Base-by-base conservation (phyloP, 2,329 filamentous ascomycete genomes). In the Karstenula rhodostoma region DNA sequence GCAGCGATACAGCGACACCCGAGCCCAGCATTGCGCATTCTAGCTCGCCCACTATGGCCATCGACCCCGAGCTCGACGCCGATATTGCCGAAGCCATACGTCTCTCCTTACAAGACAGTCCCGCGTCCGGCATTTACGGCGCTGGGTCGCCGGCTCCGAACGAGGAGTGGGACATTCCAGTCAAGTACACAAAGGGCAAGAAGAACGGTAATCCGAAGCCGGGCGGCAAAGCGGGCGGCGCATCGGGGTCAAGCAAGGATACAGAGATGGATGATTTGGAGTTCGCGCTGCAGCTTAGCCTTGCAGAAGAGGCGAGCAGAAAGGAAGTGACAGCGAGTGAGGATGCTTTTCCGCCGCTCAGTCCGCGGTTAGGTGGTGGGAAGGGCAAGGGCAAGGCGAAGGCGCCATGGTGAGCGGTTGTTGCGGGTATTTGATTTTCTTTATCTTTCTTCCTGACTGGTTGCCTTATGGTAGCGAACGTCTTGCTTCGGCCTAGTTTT, bases 21-120 rank as follows among this genome's bases (percentile, higher is more conserved):
- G 73, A 76, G 50, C 64, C 70, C 19, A 79, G 74, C 55, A 42
- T 71, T 23, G 57, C 65, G 33, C 61, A 72, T 55, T 62, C 73
- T 53, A 67, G 66, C 17, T 68, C 78, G 56, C 78, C 57, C 74
- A 49, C 59, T 10, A 29, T 67, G 19, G 61, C 81, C 15, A 73
- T 78, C 0, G 80, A 84, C 19, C 81, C 84, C 37, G 81, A 84
- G 35, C 69, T 85, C 3, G 85, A 87, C 58, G 82, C 83, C 4
- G 86, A 89, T 37, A 81, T 89, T 22, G 86, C 86, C 4, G 86
- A 89, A 76, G 87, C 87, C 0, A 88, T 89, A 56, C 84, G 86
- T 15, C 79, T 86, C 29, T 83, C 81, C 47, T 69, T 84, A 12
- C 75, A 73, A 50, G 70, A 73, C 5, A 66, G 48, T 42, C 53